phyloP scores from a whole-genome alignment of 306 rosid species.

The Fragaria iinumae region DNA sequence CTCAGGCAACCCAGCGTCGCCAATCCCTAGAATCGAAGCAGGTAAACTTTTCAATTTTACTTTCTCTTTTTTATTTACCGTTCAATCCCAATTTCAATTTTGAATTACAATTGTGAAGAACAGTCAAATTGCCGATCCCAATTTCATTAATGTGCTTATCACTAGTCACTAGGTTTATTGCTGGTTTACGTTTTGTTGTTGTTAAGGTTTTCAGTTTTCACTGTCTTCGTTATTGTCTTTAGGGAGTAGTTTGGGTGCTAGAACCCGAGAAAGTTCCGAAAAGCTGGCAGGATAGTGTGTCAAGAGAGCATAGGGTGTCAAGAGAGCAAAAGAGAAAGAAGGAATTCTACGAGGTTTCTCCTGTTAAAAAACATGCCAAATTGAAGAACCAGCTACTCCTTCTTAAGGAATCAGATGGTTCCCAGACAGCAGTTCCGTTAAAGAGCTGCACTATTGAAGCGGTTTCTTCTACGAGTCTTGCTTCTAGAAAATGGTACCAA shows the following conservation, averaged over 20 bases:
- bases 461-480: constrained; percentile 62
- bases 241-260: constrained; percentile 84
- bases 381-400: constrained; percentile 47
- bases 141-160: too few species aligned
- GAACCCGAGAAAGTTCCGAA: constrained; percentile 62
- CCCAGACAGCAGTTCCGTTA: constrained; percentile 40
- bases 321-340: constrained; percentile 57
- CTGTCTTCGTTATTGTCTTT: not conserved
- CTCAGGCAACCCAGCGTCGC: constrained; percentile 28
- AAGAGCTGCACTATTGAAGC: constrained; percentile 66
- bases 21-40: constrained; percentile 59
- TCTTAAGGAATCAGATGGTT: constrained; percentile 61
- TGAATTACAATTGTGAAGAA: too few species aligned
- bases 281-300: constrained; percentile 26
- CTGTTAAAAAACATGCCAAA: constrained; percentile 62
- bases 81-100: too few species aligned
- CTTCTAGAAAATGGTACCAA: constrained; percentile 85
- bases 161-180: too few species aligned
- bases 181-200: not conserved
- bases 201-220: not conserved
- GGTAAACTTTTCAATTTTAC: constrained; percentile 31
- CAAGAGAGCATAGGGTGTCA: constrained; percentile 18
- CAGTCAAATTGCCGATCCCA: too few species aligned
- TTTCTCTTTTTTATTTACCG: too few species aligned
- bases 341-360: constrained; percentile 63